Evolutionary conservation across 768 basidiomycete genomes (phyloP).

Genomic region (Leccinum truebloodii): DNA sequence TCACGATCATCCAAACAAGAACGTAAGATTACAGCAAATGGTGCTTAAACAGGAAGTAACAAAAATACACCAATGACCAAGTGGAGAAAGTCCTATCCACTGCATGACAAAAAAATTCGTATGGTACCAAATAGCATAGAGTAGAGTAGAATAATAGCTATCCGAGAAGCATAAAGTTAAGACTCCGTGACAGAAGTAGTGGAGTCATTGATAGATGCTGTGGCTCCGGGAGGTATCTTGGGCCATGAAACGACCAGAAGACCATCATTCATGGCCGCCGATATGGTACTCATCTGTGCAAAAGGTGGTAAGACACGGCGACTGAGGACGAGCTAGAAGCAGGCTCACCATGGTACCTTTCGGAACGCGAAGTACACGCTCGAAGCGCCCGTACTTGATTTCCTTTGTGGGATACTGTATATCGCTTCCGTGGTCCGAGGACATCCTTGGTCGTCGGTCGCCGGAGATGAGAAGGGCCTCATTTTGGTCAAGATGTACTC

Average conservation of each 20-base stretch:
- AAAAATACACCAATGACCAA: constrained; percentile 2
- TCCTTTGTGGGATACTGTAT: constrained; percentile 35
- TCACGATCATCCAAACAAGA: neutral
- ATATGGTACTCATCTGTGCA: constrained; percentile 37
- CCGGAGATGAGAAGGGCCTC: constrained; percentile 37
- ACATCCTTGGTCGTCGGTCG: constrained; percentile 24
- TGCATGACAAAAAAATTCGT: neutral
- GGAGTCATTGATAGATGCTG: constrained; percentile 11
- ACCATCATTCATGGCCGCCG: constrained; percentile 41
- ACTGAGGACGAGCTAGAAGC: neutral
- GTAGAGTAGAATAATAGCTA: constrained; percentile 5
- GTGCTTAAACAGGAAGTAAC: neutral
- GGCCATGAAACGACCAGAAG: constrained; percentile 44
- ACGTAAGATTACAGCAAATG: constrained; percentile 1
- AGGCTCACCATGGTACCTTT: constrained; percentile 36
- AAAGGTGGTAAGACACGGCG: constrained; percentile 4
- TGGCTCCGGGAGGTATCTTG: constrained; percentile 21
- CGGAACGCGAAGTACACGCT: constrained; percentile 38
- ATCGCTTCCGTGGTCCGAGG: constrained; percentile 18
- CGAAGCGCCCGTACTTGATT: constrained; percentile 42
- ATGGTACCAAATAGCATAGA: constrained; percentile 17
- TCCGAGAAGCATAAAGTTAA: constrained; percentile 6
- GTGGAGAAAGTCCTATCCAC: neutral
- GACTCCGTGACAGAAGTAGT: neutral
- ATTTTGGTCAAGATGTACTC: constrained; percentile 34